Evolutionary conservation across 1,284 basidiomycete genomes (phyloP).

Genomic region (Ganoderma boninense): DNA sequence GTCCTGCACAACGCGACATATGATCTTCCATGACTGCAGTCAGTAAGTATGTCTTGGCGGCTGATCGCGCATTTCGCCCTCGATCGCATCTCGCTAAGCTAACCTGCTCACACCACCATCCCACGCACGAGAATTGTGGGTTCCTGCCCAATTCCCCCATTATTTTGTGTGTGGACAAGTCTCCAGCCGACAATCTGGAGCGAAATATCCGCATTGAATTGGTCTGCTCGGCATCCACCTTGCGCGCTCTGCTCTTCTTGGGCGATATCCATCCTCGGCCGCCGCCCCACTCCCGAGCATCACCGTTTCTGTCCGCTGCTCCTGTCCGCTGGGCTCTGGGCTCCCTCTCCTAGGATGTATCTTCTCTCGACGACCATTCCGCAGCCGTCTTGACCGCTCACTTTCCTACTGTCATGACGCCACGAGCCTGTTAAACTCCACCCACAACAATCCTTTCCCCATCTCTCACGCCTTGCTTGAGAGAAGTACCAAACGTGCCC

Average conservation of each 20-base stretch:
- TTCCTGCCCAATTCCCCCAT: background rate
- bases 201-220: conserved; percentile 22
- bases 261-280: conserved; percentile 26
- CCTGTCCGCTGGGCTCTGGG: conserved; percentile 21
- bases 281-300: conserved; percentile 30
- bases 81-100: background rate
- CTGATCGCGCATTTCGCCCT: background rate
- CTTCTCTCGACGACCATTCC: conserved; percentile 29
- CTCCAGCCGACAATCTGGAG: conserved; percentile 25
- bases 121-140: conserved; percentile 15
- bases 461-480: conserved; percentile 27
- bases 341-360: conserved; percentile 22
- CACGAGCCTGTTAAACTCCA: conserved; percentile 28
- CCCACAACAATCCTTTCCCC: conserved; percentile 14
- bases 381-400: conserved; percentile 20
- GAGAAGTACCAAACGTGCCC: conserved; percentile 29
- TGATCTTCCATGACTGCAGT: background rate
- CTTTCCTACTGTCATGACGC: conserved; percentile 18
- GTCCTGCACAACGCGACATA: background rate
- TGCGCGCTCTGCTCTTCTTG: conserved; percentile 24
- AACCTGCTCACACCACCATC: background rate
- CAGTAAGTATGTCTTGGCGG: background rate
- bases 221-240: conserved; percentile 22
- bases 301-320: conserved; percentile 17
- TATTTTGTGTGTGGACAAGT: conserved; percentile 12